Evolutionary conservation across 768 basidiomycete species (phyloP).

Genomic region (Boletus sp.): DNA sequence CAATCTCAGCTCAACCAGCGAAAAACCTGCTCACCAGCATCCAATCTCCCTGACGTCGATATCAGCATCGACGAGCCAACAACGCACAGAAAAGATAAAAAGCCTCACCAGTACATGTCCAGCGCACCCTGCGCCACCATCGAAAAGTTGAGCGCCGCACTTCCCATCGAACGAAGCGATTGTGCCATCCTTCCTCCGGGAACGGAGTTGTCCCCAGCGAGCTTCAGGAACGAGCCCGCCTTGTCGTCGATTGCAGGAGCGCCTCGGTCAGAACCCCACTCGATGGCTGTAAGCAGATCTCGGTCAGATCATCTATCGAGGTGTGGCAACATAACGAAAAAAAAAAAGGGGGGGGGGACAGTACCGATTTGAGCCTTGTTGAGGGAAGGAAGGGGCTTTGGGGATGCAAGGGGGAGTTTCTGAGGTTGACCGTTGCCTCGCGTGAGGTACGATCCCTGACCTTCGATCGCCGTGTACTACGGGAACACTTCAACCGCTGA

Average conservation of each 20-base stretch:
- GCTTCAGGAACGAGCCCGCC: constrained; percentile 60
- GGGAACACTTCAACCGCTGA: background rate
- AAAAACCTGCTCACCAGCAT: constrained; percentile 46
- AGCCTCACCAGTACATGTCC: constrained; percentile 78
- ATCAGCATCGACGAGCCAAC: constrained; percentile 5
- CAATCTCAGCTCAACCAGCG: background rate
- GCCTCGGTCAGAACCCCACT: constrained; percentile 85
- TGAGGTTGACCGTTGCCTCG: constrained; percentile 42
- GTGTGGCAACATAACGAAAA: no score
- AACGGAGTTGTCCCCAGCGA: constrained; percentile 70
- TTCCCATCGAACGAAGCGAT: constrained; percentile 77
- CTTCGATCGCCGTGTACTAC: constrained; percentile 76
- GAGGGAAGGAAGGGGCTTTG: constrained; percentile 62
- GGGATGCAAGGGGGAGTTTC: constrained; percentile 63
- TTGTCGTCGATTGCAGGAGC: constrained; percentile 53
- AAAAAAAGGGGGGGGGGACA: background rate
- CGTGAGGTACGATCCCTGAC: constrained; percentile 76
- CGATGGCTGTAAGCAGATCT: constrained; percentile 53
- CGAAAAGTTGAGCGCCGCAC: constrained; percentile 77
- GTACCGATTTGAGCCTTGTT: constrained; percentile 69
- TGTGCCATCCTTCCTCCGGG: constrained; percentile 80
- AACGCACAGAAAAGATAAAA: no score
- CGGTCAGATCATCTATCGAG: constrained; percentile 7
- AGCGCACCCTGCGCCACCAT: constrained; percentile 86
- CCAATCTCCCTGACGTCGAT: constrained; percentile 67